A percentile compares a stretch with the other conserved stretches of the same genome.
These are phyloP conservation scores for Macaranga tanarius DNA, from an alignment of 441 rosid genomes.

Conservation along the genomic window DNA sequence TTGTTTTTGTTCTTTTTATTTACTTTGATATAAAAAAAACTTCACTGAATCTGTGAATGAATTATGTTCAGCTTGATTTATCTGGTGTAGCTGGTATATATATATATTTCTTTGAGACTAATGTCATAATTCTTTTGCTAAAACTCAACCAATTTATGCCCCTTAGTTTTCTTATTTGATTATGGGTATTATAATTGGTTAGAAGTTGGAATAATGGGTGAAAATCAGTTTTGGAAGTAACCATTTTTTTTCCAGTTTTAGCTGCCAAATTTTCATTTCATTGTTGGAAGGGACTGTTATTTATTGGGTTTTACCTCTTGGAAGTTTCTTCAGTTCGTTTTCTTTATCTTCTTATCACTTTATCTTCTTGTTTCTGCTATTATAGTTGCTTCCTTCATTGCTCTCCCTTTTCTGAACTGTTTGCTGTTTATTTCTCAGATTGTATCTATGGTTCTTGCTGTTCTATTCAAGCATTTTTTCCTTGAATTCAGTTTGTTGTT, in stretches of 20 bases:
- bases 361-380: constrained; percentile 32
- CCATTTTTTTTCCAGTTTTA: not conserved
- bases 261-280: not conserved
- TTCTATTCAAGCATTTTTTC: constrained; percentile 15
- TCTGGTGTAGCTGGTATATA: constrained; percentile 12
- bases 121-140: not conserved
- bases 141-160: not conserved
- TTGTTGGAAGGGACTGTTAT: not conserved
- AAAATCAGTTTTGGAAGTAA: not conserved
- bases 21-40: not conserved
- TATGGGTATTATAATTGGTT: not conserved
- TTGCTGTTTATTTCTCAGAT: constrained; percentile 12
- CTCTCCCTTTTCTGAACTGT: constrained; percentile 19
- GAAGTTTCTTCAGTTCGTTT: constrained; percentile 22
- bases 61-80: constrained; percentile 7
- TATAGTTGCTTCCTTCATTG: constrained; percentile 16
- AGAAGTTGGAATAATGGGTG: not conserved
- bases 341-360: constrained; percentile 34
- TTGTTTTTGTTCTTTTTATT: not conserved
- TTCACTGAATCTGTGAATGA: not conserved
- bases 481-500: not conserved
- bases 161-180: not conserved
- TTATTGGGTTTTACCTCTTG: constrained; percentile 9
- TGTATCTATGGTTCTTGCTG: constrained; percentile 14
- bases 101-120: not conserved